Base-by-base conservation (phyloP, 1,139 yeast species). In the Komagataea norvegica region DNA sequence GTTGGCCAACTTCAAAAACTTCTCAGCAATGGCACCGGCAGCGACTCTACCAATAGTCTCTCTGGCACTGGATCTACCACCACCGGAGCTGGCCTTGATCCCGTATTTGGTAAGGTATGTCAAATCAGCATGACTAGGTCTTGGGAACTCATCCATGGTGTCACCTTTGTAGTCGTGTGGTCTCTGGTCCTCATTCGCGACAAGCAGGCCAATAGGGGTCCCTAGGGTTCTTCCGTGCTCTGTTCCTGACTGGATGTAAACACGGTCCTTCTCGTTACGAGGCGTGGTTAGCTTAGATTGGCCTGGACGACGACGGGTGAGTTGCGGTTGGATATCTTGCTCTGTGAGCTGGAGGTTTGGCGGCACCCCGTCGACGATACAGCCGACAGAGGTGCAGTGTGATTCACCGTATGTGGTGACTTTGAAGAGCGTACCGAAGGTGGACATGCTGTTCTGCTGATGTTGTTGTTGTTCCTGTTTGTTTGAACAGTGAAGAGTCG, bases 1-100 rank as follows among this genome's bases (percentile, higher is more conserved):
- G 58, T 83, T 80, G 39, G 85, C 83, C 53, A 82, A 78, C 37
- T 67, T 59, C 56, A 91, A 72, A 50, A 87, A 79, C 66, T 88
- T 89, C 62, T 91, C 98, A 31, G 98, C 98, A 62, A 91, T 80
- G 42, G 96, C 97, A 51, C 97, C 97, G 11, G 97, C 98, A 35
- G 98, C 98, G 37, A 91, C 98, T 61, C 98, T 76, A 39, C 97
- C 98, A 53, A 93, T 91, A 36, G 98, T 91, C 64, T 91, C 98
- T 64, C 98, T 79, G 10, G 98, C 98, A 30, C 93, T 80, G 17
- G 96, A 84, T 59, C 98, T 78, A 46, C 98, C 98, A 54, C 98
- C 98, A 37, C 98, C 98, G 32, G 94, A 82, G 7, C 95, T 76
- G 9, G 96, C 93, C 66, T 91, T 89, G 55, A 78, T 72, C 26